Conservation (phyloP, 805 yeast species). For the Limtongia smithiae region DNA sequence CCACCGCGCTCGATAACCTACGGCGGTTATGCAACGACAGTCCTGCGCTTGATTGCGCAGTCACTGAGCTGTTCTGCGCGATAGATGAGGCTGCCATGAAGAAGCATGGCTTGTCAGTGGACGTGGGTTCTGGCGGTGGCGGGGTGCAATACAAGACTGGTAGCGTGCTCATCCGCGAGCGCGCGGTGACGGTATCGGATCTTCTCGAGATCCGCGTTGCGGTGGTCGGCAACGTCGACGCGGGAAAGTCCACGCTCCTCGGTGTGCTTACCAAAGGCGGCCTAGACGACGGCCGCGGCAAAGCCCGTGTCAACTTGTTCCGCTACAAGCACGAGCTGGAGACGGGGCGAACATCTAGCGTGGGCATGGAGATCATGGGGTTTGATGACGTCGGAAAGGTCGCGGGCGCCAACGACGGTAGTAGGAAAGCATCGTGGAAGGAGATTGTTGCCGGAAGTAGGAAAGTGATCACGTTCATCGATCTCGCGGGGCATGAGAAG, state of each 20-base stretch:
- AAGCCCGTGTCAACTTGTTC: slow-evolving; percentile 28
- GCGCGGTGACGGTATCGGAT: slow-evolving; percentile 16
- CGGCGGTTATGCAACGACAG: slow-evolving; percentile 6
- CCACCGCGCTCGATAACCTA: slow-evolving; percentile 11
- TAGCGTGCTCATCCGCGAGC: slow-evolving; percentile 14
- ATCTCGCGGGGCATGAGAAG: slow-evolving; percentile 30
- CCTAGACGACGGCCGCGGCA: slow-evolving; percentile 30
- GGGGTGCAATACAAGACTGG: too few species aligned
- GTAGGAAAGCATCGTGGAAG: slow-evolving; percentile 26
- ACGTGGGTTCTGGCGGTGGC: too few species aligned
- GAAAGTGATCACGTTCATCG: slow-evolving; percentile 28
- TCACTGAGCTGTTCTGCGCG: slow-evolving; percentile 11
- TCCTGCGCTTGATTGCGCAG: slow-evolving; percentile 10
- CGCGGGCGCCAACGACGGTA: slow-evolving; percentile 24
- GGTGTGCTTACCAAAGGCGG: slow-evolving; percentile 30
- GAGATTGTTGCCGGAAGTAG: slow-evolving; percentile 23
- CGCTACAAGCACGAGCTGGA: slow-evolving; percentile 28
- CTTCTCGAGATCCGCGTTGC: slow-evolving; percentile 28
- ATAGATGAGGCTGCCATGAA: background rate
- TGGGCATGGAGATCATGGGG: slow-evolving; percentile 31
- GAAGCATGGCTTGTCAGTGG: too few species aligned
- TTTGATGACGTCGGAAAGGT: slow-evolving; percentile 20
- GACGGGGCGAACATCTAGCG: slow-evolving; percentile 29
- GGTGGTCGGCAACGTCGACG: slow-evolving; percentile 30
- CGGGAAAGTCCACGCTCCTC: slow-evolving; percentile 28